These are phyloP conservation scores for Aspergillus brunneoviolaceus DNA, from an alignment of 2,329 filamentous ascomycete species.

Conservation along the genomic window DNA sequence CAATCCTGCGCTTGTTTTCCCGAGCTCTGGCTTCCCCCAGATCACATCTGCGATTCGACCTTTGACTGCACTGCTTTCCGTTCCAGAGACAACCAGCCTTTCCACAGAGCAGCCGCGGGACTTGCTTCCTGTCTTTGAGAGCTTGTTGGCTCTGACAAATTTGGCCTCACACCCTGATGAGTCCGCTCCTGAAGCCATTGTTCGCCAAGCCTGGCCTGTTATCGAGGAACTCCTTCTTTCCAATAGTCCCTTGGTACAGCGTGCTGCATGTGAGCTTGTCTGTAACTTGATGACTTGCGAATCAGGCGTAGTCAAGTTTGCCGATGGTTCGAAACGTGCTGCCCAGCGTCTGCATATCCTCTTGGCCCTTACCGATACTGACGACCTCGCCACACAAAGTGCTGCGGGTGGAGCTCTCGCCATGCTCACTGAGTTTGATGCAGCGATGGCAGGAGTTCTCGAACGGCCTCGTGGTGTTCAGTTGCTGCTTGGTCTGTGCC, in stretches of 20 bases:
- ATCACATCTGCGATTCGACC: constrained; percentile 79
- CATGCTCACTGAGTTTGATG: constrained; percentile 75
- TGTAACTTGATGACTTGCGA: constrained; percentile 71
- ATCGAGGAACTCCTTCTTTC: constrained; percentile 83
- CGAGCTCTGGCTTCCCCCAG: constrained; percentile 69
- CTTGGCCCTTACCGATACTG: constrained; percentile 81
- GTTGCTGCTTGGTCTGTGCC: constrained; percentile 77
- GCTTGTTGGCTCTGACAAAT: constrained; percentile 89
- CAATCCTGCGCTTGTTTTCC: constrained; percentile 81
- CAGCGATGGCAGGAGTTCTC: constrained; percentile 69
- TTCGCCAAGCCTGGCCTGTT: constrained; percentile 69
- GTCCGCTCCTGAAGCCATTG: constrained; percentile 64
- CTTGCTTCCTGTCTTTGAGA: constrained; percentile 85
- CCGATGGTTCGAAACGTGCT: constrained; percentile 61
- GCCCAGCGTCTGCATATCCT: constrained; percentile 77
- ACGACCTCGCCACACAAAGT: constrained; percentile 74
- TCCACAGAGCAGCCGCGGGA: constrained; percentile 61
- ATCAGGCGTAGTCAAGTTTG: constrained; percentile 47
- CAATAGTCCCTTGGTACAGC: constrained; percentile 71
- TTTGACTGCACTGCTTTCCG: constrained; percentile 69
- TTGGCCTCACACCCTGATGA: constrained; percentile 65
- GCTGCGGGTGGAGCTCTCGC: constrained; percentile 88
- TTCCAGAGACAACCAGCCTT: constrained; percentile 58
- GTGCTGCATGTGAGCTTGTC: constrained; percentile 82
- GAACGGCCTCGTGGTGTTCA: constrained; percentile 69